Evolutionary conservation across 306 rosid species (phyloP).

Genomic region (Vigna mungo): DNA sequence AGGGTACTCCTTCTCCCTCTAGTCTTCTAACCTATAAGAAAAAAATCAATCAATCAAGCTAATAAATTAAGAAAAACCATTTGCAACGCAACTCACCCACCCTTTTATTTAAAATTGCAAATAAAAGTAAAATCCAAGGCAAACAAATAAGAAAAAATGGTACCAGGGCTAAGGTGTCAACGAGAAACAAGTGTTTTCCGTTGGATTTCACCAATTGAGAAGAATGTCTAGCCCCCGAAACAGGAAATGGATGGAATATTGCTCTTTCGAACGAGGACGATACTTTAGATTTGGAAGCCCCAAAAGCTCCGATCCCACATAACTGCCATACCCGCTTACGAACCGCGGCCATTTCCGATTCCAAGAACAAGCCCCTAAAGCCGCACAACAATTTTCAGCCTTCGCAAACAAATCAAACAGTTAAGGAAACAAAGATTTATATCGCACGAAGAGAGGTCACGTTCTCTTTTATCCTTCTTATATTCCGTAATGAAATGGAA

Average conservation of each 20-base stretch:
- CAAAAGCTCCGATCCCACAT: not conserved
- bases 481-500: not conserved
- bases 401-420: conserved; percentile 23
- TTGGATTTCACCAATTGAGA: conserved; percentile 72
- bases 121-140: not conserved
- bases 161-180: conserved; percentile 93
- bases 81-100: not conserved
- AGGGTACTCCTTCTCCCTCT: conserved; percentile 88
- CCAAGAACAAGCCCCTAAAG: not conserved
- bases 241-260: conserved; percentile 39
- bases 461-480: not conserved
- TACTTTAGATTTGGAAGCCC: conserved; percentile 47
- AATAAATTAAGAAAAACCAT: not conserved
- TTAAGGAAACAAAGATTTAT: not conserved
- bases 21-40: conserved; percentile 73
- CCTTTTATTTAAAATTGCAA: not conserved
- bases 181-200: conserved; percentile 76
- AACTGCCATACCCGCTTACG: conserved; percentile 14
- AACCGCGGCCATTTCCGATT: conserved; percentile 13
- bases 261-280: conserved; percentile 30
- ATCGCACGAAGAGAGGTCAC: not conserved
- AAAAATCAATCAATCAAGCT: conserved; percentile 3
- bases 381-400: not conserved
- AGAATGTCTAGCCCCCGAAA: conserved; percentile 46
- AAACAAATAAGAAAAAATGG: not conserved